These are phyloP conservation scores for Fusarium sp. DNA, from an alignment of 2,329 filamentous ascomycete species.

Conservation along the genomic window DNA sequence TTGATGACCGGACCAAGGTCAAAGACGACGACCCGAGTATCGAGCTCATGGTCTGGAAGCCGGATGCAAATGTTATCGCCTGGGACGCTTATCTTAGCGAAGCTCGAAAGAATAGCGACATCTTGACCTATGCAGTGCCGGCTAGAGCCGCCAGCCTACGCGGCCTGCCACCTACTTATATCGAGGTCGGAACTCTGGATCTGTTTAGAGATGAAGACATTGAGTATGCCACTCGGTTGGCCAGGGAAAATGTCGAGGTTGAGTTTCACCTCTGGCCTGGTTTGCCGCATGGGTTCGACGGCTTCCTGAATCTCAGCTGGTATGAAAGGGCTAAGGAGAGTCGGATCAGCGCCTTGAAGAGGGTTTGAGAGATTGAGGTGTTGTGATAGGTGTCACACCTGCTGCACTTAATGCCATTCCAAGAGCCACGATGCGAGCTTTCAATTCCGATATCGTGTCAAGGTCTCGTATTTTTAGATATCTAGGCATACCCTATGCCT, in stretches of 20 bases:
- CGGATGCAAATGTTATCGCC: constrained; percentile 29
- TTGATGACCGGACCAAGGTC: constrained; percentile 20
- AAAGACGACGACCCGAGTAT: constrained; percentile 1
- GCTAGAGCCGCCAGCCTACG: constrained; percentile 38
- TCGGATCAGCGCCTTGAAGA: constrained; percentile 5
- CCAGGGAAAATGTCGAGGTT: constrained; percentile 47
- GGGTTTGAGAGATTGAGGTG: neutral
- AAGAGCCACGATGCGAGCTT: neutral
- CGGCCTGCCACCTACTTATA: constrained; percentile 51
- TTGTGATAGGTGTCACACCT: no score
- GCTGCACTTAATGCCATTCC: neutral
- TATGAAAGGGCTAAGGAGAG: constrained; percentile 9
- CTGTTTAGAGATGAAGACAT: constrained; percentile 44
- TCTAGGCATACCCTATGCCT: no score
- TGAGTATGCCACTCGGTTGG: constrained; percentile 47
- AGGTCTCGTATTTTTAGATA: neutral
- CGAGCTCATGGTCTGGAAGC: constrained; percentile 31
- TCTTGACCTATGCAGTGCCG: constrained; percentile 37
- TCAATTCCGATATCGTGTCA: neutral
- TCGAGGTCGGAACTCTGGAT: constrained; percentile 55
- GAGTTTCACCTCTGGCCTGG: constrained; percentile 57
- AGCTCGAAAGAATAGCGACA: constrained; percentile 2
- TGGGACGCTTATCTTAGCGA: constrained; percentile 37
- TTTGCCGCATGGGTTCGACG: constrained; percentile 53
- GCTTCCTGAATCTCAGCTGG: constrained; percentile 12